Percentiles rank a stretch among this genome's conserved stretches.
Evolutionary conservation across 257 asterid species (phyloP).

Genomic region (Forsythia suspensa): DNA sequence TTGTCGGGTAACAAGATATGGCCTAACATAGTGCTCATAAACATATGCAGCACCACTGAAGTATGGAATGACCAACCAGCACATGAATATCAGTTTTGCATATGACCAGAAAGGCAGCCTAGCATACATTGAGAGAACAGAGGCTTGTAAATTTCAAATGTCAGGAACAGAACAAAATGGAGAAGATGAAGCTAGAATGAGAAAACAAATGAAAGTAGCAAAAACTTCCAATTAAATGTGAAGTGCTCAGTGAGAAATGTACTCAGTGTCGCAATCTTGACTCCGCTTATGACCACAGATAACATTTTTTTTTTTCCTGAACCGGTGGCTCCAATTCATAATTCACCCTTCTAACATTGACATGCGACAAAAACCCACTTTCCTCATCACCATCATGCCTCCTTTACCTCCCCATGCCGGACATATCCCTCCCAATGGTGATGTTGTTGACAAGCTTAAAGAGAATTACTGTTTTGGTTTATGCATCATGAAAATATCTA

Average conservation of each 20-base stretch:
- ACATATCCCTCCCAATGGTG: neutral
- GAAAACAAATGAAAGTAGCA: neutral
- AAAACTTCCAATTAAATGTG: neutral
- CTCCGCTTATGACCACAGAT: neutral
- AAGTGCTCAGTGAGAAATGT: neutral
- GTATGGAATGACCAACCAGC: slow-evolving; percentile 98
- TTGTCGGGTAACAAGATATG: slow-evolving; percentile 71
- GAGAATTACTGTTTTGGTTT: neutral
- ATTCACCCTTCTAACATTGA: neutral
- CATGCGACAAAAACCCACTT: neutral
- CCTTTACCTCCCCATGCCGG: neutral
- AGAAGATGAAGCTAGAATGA: neutral
- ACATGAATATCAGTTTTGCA: slow-evolving; percentile 74
- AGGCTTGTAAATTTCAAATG: neutral
- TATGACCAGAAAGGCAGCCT: slow-evolving; percentile 99
- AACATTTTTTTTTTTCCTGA: too few relatives aligned
- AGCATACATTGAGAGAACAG: slow-evolving; percentile 10
- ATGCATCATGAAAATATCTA: neutral
- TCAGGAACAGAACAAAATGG: neutral
- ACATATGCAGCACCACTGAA: slow-evolving; percentile 97
- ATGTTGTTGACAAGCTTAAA: neutral
- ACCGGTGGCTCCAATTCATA: neutral
- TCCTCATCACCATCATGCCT: neutral
- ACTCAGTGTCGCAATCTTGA: neutral
- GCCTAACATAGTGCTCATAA: slow-evolving; percentile 83